Evolutionary conservation across 1,284 basidiomycete genomes (phyloP), one percentile per base, ranked within the genome.

Genomic region (Irpex sp.): DNA sequence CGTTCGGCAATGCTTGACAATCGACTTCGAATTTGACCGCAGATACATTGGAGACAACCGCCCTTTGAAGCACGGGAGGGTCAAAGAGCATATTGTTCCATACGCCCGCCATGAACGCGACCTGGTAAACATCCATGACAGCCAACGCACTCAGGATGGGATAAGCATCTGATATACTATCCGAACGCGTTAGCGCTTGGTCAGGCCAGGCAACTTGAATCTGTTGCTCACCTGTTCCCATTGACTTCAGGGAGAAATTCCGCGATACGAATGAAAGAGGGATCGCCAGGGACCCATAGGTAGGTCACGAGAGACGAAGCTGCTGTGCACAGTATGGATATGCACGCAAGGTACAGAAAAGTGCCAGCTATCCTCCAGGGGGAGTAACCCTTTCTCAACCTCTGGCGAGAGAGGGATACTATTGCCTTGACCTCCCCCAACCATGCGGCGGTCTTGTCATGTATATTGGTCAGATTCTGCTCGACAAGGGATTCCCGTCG

Each of bases 381-480:
- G 8, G 49, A 8, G 19, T n/a, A 8, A 17, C 49, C 17, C 19
- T 19, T 15, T 11, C 13, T n/a, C 49, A 17, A 50, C 19, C n/a
- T 50, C 49, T 50, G 49, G 13, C 19, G 15, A 8, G 17, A n/a
- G n/a, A 50, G 19, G 8, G 49, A n/a, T 11, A n/a, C 17, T 8
- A 17, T 17, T 11, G 49, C 49, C 19, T 50, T 50, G 15, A n/a
- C 49, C 19, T 50, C 49, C 11, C 59, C 50, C 7, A 60, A 17
- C 59, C 59, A 60, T 7, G 59, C 59, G 11, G 8, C 17, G 50
- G 36, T 60, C 19, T 55, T 54, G 59, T 60, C 59, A 50, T 60
- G 59, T 11, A 60, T 21, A 11, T 50, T 53, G 5, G 59, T 60
- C 50, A 60, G 33, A 7, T 36, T 53, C 37, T 60, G 59, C 9